phyloP scores from a whole-genome alignment of 371 early-diverging fungal genomes.

The Circinella umbellata region DNA sequence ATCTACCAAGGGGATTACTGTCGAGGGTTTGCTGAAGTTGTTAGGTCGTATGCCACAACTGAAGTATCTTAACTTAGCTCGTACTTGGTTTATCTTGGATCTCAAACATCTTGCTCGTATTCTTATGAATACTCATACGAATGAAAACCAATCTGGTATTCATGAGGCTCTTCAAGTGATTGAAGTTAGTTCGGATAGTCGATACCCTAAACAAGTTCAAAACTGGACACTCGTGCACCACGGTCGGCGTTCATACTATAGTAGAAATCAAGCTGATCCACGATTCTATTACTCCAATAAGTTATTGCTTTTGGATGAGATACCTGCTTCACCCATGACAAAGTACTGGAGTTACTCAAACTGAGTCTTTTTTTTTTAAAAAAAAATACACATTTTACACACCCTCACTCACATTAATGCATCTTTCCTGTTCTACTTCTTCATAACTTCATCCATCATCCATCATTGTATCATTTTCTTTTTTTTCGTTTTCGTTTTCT shows the following conservation, averaged over 20 bases:
- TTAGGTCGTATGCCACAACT: constrained; percentile 14
- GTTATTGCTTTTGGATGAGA: constrained; percentile 22
- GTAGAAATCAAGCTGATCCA: constrained; percentile 27
- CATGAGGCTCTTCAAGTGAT: constrained; percentile 19
- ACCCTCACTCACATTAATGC: not conserved
- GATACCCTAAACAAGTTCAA: constrained; percentile 14
- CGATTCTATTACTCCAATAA: constrained; percentile 38
- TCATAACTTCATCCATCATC: constrained; percentile 1
- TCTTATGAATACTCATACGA: not conserved
- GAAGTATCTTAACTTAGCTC: constrained; percentile 16
- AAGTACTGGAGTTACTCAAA: constrained; percentile 41
- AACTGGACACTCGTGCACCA: constrained; percentile 15
- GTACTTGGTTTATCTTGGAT: constrained; percentile 12
- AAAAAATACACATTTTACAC: not conserved
- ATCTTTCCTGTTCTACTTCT: not conserved
- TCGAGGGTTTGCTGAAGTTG: constrained; percentile 4
- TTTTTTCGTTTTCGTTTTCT: not conserved
- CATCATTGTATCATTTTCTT: not conserved
- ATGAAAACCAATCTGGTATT: not conserved
- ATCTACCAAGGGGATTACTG: constrained; percentile 9
- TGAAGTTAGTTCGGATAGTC: constrained; percentile 23
- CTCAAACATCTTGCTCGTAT: not conserved
- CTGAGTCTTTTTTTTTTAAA: constrained; percentile 5
- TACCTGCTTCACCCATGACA: constrained; percentile 35
- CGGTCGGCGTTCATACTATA: constrained; percentile 28